Evolutionary conservation across 805 yeast genomes (phyloP).

Genomic region (Priceomyces medius): DNA sequence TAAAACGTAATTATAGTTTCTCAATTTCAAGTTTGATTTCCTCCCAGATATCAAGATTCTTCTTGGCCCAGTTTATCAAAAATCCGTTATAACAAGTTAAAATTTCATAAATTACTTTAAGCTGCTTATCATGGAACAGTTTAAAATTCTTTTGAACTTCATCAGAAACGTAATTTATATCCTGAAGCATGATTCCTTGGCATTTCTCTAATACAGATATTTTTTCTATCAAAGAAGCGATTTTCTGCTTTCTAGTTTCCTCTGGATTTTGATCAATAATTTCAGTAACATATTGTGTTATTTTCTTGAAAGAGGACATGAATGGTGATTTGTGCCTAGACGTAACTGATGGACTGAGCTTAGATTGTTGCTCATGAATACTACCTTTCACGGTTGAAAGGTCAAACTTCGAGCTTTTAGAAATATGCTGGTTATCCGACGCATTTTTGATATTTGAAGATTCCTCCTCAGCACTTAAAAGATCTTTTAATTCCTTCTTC

Average conservation of each 20-base stretch:
- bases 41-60: conserved; percentile 66
- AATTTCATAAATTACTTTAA: conserved; percentile 51
- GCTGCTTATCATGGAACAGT: conserved; percentile 49
- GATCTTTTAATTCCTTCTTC: conserved; percentile 28
- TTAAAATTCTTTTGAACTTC: conserved; percentile 47
- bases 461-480: conserved; percentile 31
- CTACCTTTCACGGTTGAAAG: conserved; percentile 11
- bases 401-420: conserved; percentile 22
- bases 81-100: conserved; percentile 54
- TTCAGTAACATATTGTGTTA: conserved; percentile 54
- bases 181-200: conserved; percentile 40
- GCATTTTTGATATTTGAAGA: conserved; percentile 24
- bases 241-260: conserved; percentile 55
- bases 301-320: conserved; percentile 42
- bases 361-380: conserved; percentile 6
- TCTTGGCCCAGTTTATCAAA: conserved; percentile 64
- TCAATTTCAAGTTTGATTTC: conserved; percentile 49
- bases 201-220: conserved; percentile 54
- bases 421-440: conserved; percentile 18
- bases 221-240: conserved; percentile 49
- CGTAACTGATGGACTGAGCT: conserved; percentile 18
- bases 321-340: conserved; percentile 54
- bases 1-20: conserved; percentile 17
- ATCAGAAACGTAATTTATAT: conserved; percentile 41
- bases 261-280: conserved; percentile 69